Percentiles rank a stretch among this genome's conserved stretches.
Conservation (phyloP, 495 filamentous ascomycete species). For the Xylaria palmicola region DNA sequence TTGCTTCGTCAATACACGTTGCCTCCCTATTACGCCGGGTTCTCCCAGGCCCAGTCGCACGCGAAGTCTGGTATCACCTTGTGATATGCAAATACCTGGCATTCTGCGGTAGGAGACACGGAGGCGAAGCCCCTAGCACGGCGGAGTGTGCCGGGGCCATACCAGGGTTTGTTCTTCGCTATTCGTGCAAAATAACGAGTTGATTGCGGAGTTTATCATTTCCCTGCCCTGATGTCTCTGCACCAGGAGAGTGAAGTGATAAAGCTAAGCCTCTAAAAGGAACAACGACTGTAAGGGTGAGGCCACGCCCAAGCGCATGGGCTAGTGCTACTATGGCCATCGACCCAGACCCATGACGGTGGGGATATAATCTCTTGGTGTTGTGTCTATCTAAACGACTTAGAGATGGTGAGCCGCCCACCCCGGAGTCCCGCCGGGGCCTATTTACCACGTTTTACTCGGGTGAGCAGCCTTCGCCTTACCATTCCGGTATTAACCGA, state of each 20-base stretch:
- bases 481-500: neutral
- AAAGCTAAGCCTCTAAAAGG: too few species aligned
- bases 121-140: too few species aligned
- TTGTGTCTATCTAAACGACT: neutral
- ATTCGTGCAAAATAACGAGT: neutral
- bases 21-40: neutral
- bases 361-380: too few species aligned
- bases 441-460: neutral
- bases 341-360: too few species aligned
- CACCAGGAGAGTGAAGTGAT: too few species aligned
- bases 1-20: neutral
- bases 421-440: neutral
- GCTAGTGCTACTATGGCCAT: neutral
- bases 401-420: neutral
- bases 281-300: neutral
- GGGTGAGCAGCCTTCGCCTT: neutral
- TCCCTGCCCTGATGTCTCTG: too few species aligned
- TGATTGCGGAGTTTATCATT: neutral
- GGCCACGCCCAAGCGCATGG: too few species aligned
- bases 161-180: neutral
- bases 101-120: too few species aligned
- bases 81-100: neutral
- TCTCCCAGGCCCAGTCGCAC: neutral
- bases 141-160: too few species aligned
- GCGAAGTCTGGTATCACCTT: neutral